Evolutionary conservation across 192 early-diverging fungal genomes (phyloP).

Genomic region (Diversispora epigaea): DNA sequence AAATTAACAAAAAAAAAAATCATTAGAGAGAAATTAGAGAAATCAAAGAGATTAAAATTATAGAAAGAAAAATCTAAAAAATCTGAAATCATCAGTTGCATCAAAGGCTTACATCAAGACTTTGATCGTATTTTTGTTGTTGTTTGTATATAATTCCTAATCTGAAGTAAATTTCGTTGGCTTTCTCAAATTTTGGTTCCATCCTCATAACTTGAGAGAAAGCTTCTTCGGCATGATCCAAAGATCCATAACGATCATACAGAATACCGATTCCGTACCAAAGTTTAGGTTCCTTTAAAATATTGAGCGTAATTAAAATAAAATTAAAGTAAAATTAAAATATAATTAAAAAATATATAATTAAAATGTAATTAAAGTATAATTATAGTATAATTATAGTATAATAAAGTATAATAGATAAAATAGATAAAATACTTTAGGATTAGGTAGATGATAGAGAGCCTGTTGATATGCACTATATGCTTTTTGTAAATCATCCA

Average conservation of each 20-base stretch:
- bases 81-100: neutral
- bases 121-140: constrained; percentile 72
- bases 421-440: constrained; percentile 60
- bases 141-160: constrained; percentile 98
- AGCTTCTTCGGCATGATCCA: constrained; percentile 96
- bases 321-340: neutral
- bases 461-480: constrained; percentile 97
- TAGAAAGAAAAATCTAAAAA: neutral
- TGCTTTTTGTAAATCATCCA: constrained; percentile 92
- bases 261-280: constrained; percentile 99
- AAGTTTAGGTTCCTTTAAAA: constrained; percentile 84
- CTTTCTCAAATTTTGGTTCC: constrained; percentile 96
- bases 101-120: constrained; percentile 55
- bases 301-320: neutral
- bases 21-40: neutral
- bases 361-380: too few relatives aligned
- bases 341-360: too few relatives aligned
- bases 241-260: constrained; percentile 95
- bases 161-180: constrained; percentile 96
- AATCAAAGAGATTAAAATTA: neutral
- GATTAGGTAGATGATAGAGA: constrained; percentile 84
- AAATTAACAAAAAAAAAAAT: neutral
- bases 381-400: neutral
- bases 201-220: constrained; percentile 92
- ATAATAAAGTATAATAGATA: constrained; percentile 13